phyloP scores from a whole-genome alignment of 805 yeast genomes.

The Ascoidea tarda region DNA sequence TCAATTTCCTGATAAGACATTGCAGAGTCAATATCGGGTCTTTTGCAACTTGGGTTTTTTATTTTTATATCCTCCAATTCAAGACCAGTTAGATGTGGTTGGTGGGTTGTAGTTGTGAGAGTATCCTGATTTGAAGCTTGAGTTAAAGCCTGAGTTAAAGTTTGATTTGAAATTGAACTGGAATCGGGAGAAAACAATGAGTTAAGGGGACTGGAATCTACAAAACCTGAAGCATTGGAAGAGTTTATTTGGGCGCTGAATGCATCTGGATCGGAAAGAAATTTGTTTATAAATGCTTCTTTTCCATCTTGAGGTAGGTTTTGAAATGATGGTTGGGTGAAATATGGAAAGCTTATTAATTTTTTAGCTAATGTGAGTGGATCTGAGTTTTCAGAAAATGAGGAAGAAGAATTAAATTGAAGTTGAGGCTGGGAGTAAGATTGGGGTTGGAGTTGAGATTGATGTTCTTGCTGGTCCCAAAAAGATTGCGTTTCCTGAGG shows the following conservation, averaged over 20 bases:
- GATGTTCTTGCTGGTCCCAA: too few species aligned
- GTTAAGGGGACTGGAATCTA: constrained; percentile 10
- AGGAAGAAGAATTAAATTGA: neutral
- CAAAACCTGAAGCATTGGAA: too few species aligned
- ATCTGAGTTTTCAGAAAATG: constrained; percentile 5
- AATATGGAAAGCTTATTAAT: constrained; percentile 15
- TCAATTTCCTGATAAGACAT: constrained; percentile 39
- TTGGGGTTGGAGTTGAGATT: too few species aligned
- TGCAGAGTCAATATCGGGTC: constrained; percentile 46
- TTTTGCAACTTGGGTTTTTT: constrained; percentile 29
- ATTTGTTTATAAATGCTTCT: constrained; percentile 19
- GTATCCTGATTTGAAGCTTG: neutral
- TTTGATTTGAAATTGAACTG: constrained; percentile 16
- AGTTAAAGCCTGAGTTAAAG: constrained; percentile 16
- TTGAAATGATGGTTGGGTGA: constrained; percentile 22
- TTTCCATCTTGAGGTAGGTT: constrained; percentile 21
- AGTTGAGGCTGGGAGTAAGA: too few species aligned
- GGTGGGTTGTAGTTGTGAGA: too few species aligned
- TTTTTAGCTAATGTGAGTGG: constrained; percentile 19
- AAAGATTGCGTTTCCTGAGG: too few species aligned
- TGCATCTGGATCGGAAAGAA: constrained; percentile 17
- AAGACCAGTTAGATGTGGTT: too few species aligned
- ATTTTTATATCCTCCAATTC: neutral
- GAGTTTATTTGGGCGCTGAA: constrained; percentile 2
- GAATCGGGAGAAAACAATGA: constrained; percentile 18